Conservation (phyloP, 352 stramenopile genomes). For the Phytophthora europaea region DNA sequence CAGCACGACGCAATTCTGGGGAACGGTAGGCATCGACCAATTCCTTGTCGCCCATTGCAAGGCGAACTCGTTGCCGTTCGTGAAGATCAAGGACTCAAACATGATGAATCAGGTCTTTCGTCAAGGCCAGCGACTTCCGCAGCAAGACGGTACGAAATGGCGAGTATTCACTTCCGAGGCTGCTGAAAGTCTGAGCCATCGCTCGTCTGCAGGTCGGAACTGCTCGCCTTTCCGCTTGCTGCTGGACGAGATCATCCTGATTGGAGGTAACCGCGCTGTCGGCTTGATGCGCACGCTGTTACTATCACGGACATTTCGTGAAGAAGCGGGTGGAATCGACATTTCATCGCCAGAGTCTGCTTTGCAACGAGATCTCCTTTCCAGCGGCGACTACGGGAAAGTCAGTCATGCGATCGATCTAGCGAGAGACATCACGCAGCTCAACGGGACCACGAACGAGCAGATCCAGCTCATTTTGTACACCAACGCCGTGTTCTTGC, state of each 20-base stretch:
- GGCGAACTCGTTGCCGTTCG: conserved; percentile 43
- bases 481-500: conserved; percentile 25
- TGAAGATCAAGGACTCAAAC: conserved; percentile 46
- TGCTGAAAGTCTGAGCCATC: background rate
- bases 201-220: conserved; percentile 4
- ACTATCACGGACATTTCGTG: conserved; percentile 42
- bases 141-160: conserved; percentile 17
- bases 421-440: conserved; percentile 44
- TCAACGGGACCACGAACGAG: conserved; percentile 51
- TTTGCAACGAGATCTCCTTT: conserved; percentile 41
- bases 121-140: background rate
- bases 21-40: conserved; percentile 25
- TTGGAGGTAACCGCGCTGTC: conserved; percentile 26
- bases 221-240: conserved; percentile 49
- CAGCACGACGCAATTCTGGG: conserved; percentile 43
- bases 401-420: conserved; percentile 45
- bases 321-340: conserved; percentile 5
- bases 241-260: conserved; percentile 37
- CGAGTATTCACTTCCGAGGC: conserved; percentile 17
- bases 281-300: conserved; percentile 33
- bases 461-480: conserved; percentile 47
- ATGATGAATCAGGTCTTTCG: conserved; percentile 44
- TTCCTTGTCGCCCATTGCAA: conserved; percentile 42
- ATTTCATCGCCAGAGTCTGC: background rate
- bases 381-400: conserved; percentile 36